Conservation (phyloP, 192 early-diverging fungal genomes). For the Allomyces arbusculus region DNA sequence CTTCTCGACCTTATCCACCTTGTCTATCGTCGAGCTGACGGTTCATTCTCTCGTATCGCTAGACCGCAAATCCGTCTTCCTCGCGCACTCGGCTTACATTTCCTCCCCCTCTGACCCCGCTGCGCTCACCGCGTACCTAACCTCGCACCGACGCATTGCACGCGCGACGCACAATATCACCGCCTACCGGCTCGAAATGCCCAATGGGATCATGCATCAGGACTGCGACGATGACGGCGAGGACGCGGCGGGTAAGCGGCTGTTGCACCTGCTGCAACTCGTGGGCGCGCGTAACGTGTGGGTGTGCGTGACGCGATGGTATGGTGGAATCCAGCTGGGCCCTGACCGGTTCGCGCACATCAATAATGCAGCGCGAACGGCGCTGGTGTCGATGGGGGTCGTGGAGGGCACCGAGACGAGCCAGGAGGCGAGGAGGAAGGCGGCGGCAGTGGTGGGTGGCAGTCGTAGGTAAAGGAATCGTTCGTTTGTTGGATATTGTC, state of each 20-base stretch:
- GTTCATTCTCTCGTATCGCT: too few relatives aligned
- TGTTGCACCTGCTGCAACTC: conserved; percentile 1
- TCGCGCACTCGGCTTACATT: conserved; percentile 1
- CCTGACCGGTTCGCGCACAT: conserved; percentile 5
- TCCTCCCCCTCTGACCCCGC: not conserved
- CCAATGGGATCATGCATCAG: not conserved
- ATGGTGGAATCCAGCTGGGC: conserved; percentile 2
- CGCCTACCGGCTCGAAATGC: conserved; percentile 2
- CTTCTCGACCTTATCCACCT: not conserved
- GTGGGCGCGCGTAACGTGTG: conserved; percentile 1
- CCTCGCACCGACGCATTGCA: conserved; percentile 2
- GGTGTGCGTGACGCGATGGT: conserved; percentile 1
- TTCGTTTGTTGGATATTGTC: too few relatives aligned
- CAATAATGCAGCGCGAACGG: not conserved
- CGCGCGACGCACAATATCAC: conserved; percentile 3
- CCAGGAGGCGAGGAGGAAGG: too few relatives aligned
- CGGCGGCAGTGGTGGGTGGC: too few relatives aligned
- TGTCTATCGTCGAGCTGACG: too few relatives aligned
- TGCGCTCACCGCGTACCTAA: not conserved
- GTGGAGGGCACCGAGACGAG: not conserved
- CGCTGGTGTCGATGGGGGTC: not conserved
- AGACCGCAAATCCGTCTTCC: conserved; percentile 3
- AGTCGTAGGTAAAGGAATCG: too few relatives aligned
- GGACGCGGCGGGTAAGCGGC: not conserved
- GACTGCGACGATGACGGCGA: conserved; percentile 4